Base-by-base conservation (phyloP, 2,329 filamentous ascomycete species). In the Teratosphaeria epicoccoides region DNA sequence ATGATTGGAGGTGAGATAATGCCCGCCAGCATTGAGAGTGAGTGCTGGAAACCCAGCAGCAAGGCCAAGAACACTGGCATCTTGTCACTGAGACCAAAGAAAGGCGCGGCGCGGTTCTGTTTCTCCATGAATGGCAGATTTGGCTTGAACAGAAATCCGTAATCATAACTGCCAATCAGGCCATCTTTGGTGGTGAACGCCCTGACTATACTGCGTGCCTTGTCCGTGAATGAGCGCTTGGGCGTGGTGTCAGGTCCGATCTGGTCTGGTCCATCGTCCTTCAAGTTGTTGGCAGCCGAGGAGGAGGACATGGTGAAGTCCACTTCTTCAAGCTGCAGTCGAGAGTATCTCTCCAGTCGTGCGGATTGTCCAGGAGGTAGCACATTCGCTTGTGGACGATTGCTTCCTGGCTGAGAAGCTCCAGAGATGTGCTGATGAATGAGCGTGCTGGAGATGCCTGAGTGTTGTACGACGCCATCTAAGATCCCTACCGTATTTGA, bases 131-230 rank as follows among this genome's bases (percentile, higher is more conserved):
- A 95, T 0, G 90, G 90, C 22, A 95, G 70, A 59, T 87, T 89
- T 1, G 78, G 87, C 22, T 74, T 81, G 75, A 96, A 95, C 40
- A 96, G 82, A 63, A 89, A 93, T 29, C 68, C 86, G 77, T 96
- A 96, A 76, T 96, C 86, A 69, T 96, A 96, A 61, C 82, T 77
- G 56, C 90, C 90, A 51, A 96, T 69, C 24, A 95, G 76, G 11
- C 90, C 90, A 20, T 73, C 73, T 66, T 71, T 77, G 11, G 75
- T 77, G 0, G 74, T 77, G 55, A 76, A 73, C 3, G 73, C 70
- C 53, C 70, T 73, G 1, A 63, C 60, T 46, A 72, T 52, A n/a
- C 69, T 65, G 50, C 69, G 63, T 28, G 66, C 56, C 49, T 70
- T 70, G 22, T 74, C 69, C 37, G 65, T 65, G 55, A 72, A 69